Evolutionary conservation across 2,329 filamentous ascomycete species (phyloP).

Genomic region (Claviceps humidiphila): DNA sequence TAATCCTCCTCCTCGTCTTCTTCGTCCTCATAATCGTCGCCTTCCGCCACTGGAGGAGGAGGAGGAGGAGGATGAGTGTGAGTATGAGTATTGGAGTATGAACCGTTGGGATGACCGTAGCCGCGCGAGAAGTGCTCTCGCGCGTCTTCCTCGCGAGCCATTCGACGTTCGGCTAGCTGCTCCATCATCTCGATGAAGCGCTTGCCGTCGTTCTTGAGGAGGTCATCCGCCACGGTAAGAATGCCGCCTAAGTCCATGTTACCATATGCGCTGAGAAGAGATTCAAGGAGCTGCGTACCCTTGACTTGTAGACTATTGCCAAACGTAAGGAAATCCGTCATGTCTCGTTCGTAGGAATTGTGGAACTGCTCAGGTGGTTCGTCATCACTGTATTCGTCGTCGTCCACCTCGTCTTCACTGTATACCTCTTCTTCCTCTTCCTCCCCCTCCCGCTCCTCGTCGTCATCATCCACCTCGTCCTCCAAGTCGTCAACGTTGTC

Average conservation of each 20-base stretch:
- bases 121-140: conserved; percentile 45
- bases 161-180: conserved; percentile 88
- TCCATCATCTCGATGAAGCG: conserved; percentile 99
- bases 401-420: conserved; percentile 41
- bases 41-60: conserved; percentile 30
- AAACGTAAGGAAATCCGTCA: conserved; percentile 90
- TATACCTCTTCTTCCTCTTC: conserved; percentile 50
- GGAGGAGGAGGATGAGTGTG: conserved; percentile 46
- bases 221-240: conserved; percentile 93
- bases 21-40: conserved; percentile 61
- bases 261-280: conserved; percentile 30
- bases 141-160: conserved; percentile 91
- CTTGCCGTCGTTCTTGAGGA: conserved; percentile 97
- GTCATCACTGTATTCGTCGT: conserved; percentile 51
- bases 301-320: conserved; percentile 95
- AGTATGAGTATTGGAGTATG: conserved; percentile 47
- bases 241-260: conserved; percentile 67
- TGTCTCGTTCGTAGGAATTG: conserved; percentile 46
- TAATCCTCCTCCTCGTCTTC: conserved; percentile 50
- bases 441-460: conserved; percentile 44
- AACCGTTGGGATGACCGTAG: conserved; percentile 47
- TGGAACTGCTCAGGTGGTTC: conserved; percentile 58
- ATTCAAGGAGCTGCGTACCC: conserved; percentile 41
- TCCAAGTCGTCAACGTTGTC: conserved; percentile 44
- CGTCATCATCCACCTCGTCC: conserved; percentile 36